These are phyloP conservation scores for Aspergillus eucalypticola DNA, from an alignment of 2,329 filamentous ascomycete species.

Conservation along the genomic window DNA sequence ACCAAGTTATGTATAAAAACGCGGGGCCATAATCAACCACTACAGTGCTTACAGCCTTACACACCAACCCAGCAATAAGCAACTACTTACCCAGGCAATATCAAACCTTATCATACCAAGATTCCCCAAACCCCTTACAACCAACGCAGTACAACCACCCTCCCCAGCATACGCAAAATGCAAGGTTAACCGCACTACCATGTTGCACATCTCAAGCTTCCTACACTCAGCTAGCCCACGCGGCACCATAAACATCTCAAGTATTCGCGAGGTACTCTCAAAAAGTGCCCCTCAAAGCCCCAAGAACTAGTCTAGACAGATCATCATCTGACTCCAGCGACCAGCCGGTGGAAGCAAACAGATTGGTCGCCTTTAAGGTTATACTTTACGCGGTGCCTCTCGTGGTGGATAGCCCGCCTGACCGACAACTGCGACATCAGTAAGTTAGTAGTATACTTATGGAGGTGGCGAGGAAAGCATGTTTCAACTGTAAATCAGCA, in stretches of 20 bases:
- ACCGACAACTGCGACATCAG: neutral
- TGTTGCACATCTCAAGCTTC: neutral
- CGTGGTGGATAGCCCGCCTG: conserved; percentile 3
- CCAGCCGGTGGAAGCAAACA: neutral
- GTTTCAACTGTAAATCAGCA: neutral
- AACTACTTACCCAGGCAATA: neutral
- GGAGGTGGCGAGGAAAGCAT: no score
- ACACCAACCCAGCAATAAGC: neutral
- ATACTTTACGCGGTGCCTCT: neutral
- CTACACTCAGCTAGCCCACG: neutral
- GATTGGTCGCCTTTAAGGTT: conserved; percentile 1
- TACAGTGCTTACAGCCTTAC: neutral
- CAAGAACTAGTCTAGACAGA: neutral
- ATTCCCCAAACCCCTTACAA: neutral
- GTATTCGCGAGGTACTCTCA: neutral
- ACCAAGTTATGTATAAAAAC: no score
- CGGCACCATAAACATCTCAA: neutral
- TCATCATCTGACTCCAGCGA: conserved; percentile 1
- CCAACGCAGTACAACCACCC: no score
- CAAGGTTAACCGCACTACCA: neutral
- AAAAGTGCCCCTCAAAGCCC: neutral
- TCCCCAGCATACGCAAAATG: neutral
- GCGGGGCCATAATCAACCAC: neutral
- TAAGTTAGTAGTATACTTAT: neutral
- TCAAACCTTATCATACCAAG: neutral